These are phyloP conservation scores for Aspergillus sparsus DNA, from an alignment of 495 filamentous ascomycete species.

Conservation along the genomic window DNA sequence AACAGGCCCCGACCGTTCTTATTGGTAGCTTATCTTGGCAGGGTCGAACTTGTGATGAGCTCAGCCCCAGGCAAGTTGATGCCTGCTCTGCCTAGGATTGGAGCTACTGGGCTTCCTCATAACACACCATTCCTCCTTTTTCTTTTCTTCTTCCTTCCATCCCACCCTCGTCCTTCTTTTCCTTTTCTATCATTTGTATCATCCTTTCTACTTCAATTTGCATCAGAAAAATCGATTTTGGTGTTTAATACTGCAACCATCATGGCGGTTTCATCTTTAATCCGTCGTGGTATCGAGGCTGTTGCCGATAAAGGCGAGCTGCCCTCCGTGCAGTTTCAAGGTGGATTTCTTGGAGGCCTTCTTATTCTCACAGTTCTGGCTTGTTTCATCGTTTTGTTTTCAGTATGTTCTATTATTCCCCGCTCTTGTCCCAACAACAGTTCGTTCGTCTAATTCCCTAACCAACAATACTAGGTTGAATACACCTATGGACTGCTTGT, in stretches of 20 bases:
- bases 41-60: neutral
- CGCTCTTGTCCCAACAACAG: neutral
- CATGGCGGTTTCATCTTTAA: constrained; percentile 30
- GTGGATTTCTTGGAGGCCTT: constrained; percentile 25
- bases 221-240: neutral
- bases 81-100: neutral
- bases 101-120: constrained; percentile 9
- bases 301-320: constrained; percentile 21
- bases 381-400: constrained; percentile 20
- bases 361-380: constrained; percentile 26
- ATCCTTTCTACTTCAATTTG: neutral
- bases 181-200: constrained; percentile 4
- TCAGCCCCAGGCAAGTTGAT: neutral
- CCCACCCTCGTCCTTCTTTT: constrained; percentile 18
- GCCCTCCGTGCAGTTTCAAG: constrained; percentile 19
- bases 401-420: constrained; percentile 21
- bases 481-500: constrained; percentile 63
- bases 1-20: too few relatives aligned
- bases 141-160: constrained; percentile 4
- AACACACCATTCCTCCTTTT: constrained; percentile 1
- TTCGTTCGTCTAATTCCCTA: too few relatives aligned
- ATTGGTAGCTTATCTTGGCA: too few relatives aligned
- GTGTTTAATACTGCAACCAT: neutral
- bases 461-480: constrained; percentile 34
- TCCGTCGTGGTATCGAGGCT: constrained; percentile 34